phyloP scores from a whole-genome alignment of 371 early-diverging fungal genomes.

The Syncephalis plumigaleata region DNA sequence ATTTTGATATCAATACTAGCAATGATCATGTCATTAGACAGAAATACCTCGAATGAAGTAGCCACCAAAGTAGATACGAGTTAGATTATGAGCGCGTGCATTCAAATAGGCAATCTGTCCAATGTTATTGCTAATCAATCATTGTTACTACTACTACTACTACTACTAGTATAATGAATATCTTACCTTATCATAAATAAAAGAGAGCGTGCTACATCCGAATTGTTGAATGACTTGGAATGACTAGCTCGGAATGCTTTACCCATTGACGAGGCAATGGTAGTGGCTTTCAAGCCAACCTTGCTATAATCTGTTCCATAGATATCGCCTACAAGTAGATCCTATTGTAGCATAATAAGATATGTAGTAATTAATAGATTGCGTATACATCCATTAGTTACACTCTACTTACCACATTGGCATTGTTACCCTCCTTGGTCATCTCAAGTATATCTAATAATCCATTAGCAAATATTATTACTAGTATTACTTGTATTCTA shows the following conservation, averaged over 20 bases:
- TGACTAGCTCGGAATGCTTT: conserved; percentile 71
- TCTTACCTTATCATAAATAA: conserved; percentile 71
- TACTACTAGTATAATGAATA: not conserved
- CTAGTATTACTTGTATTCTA: no score
- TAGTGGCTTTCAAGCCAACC: conserved; percentile 74
- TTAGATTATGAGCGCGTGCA: conserved; percentile 82
- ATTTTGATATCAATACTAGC: not conserved
- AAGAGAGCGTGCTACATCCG: conserved; percentile 77
- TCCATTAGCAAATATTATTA: not conserved
- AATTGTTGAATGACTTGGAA: conserved; percentile 13
- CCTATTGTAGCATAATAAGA: conserved; percentile 7
- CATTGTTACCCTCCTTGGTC: conserved; percentile 82
- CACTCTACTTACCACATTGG: conserved; percentile 32
- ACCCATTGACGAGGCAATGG: conserved; percentile 90
- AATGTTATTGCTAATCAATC: conserved; percentile 73
- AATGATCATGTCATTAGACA: not conserved
- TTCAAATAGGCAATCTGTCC: conserved; percentile 95
- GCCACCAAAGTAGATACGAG: conserved; percentile 87
- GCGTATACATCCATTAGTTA: not conserved
- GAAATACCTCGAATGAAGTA: conserved; percentile 84
- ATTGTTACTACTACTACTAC: not conserved
- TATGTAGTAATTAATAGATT: not conserved
- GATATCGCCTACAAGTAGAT: conserved; percentile 93
- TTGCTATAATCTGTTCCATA: conserved; percentile 79
- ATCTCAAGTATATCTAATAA: conserved; percentile 77